Conservation (phyloP, 2,329 filamentous ascomycete species). For the Colletotrichum viniferum region DNA sequence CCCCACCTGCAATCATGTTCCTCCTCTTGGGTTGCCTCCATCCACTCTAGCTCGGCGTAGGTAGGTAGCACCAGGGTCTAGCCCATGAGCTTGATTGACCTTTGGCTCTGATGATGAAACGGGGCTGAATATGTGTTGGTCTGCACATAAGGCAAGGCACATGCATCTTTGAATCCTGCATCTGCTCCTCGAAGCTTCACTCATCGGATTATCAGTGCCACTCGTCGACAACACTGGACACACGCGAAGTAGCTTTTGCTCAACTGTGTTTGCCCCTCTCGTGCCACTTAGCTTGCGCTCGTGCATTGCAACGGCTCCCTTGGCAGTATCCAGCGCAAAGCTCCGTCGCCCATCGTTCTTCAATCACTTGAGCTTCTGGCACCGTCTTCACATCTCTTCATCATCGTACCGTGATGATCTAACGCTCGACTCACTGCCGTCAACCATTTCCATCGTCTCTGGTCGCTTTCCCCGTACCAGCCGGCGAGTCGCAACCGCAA, state of each 20-base stretch:
- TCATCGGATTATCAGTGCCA: not conserved
- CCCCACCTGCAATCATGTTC: not conserved
- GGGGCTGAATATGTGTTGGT: not conserved
- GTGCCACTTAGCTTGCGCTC: not conserved
- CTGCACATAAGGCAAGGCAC: not conserved
- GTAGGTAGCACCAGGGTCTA: constrained; percentile 9
- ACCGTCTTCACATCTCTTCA: not conserved
- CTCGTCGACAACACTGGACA: not conserved
- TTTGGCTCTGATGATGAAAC: constrained; percentile 17
- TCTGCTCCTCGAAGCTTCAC: not conserved
- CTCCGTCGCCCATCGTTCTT: not conserved
- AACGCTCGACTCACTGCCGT: not conserved
- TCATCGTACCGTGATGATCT: not conserved
- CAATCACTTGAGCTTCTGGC: not conserved
- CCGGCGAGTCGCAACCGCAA: not conserved
- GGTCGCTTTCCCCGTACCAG: not conserved
- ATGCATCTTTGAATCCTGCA: not conserved
- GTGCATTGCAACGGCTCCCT: not conserved
- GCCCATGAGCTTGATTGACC: constrained; percentile 1
- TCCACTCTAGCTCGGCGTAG: not conserved
- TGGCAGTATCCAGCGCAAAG: not conserved
- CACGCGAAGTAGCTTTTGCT: not conserved
- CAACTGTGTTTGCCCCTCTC: not conserved
- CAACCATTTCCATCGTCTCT: not conserved
- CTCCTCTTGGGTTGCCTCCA: not conserved